A percentile compares a stretch with the other conserved stretches of the same genome.
Evolutionary conservation across 2,329 filamentous ascomycete species (phyloP).

Genomic region (Talaromyces sp.): DNA sequence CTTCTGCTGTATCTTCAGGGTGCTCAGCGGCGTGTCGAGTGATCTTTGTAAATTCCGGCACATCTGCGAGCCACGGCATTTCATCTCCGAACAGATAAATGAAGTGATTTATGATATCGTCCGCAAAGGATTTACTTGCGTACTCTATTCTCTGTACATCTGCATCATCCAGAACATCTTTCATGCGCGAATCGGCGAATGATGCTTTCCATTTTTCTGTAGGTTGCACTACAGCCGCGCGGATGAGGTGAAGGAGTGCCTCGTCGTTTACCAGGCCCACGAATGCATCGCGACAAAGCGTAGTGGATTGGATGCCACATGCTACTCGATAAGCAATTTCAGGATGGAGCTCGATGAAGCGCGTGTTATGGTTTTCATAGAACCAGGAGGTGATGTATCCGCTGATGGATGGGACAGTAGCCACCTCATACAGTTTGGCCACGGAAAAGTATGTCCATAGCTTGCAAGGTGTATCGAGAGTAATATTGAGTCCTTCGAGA

Average conservation of each 20-base stretch:
- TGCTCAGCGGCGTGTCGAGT: conserved; percentile 17
- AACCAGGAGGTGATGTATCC: conserved; percentile 63
- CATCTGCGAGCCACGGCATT: conserved; percentile 43
- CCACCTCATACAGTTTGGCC: conserved; percentile 59
- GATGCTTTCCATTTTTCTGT: conserved; percentile 20
- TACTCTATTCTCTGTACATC: conserved; percentile 62
- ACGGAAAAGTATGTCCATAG: conserved; percentile 69
- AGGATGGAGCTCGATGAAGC: conserved; percentile 65
- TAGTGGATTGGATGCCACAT: conserved; percentile 37
- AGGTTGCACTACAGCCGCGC: conserved; percentile 12
- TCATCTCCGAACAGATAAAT: conserved; percentile 34
- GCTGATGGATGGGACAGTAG: conserved; percentile 34
- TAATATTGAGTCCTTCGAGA: conserved; percentile 58
- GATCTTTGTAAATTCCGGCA: conserved; percentile 35
- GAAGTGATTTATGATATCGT: conserved; percentile 47
- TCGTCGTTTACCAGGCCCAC: conserved; percentile 65
- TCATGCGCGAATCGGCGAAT: conserved; percentile 50
- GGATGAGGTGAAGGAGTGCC: conserved; percentile 50
- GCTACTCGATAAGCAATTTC: conserved; percentile 64
- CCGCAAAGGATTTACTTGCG: conserved; percentile 57
- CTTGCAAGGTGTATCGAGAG: conserved; percentile 66
- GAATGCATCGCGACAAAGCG: conserved; percentile 53
- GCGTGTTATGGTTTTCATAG: conserved; percentile 55
- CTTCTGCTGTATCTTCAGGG: conserved; percentile 14
- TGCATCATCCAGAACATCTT: conserved; percentile 57